Conservation (phyloP, 768 basidiomycete genomes). For the Hygrocybe punicea region DNA sequence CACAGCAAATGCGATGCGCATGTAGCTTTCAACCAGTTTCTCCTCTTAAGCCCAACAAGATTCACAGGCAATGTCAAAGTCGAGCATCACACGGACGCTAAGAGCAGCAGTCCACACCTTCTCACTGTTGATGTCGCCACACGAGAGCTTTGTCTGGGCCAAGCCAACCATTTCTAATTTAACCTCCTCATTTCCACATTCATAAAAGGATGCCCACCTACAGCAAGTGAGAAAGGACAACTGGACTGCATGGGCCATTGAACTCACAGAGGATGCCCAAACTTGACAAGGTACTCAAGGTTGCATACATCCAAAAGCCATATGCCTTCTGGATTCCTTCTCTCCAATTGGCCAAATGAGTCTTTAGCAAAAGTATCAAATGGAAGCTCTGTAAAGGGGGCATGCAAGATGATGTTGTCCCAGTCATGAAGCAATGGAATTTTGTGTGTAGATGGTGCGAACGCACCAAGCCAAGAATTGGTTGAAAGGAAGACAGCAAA, state of each 20-base stretch:
- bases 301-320: not conserved
- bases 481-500: slow-evolving; percentile 6
- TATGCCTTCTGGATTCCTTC: not conserved
- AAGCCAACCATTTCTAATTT: slow-evolving; percentile 3
- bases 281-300: slow-evolving; percentile 4
- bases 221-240: not conserved
- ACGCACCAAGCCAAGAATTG: slow-evolving; percentile 5
- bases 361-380: slow-evolving; percentile 6
- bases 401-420: not conserved
- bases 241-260: not conserved
- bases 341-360: not conserved
- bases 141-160: slow-evolving; percentile 1
- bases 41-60: not conserved
- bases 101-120: not conserved
- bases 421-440: slow-evolving; percentile 3
- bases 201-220: slow-evolving; percentile 4
- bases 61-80: slow-evolving; percentile 4
- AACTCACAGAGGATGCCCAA: slow-evolving; percentile 6
- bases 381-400: slow-evolving; percentile 6
- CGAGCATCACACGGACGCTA: slow-evolving; percentile 3
- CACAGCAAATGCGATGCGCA: slow-evolving; percentile 6
- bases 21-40: slow-evolving; percentile 1
- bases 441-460: not conserved
- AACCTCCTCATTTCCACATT: not conserved
- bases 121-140: not conserved